Evolutionary conservation across 345 rosid species (phyloP), one percentile per base, ranked within the genome.

Genomic region (Eutrema japonicum): DNA sequence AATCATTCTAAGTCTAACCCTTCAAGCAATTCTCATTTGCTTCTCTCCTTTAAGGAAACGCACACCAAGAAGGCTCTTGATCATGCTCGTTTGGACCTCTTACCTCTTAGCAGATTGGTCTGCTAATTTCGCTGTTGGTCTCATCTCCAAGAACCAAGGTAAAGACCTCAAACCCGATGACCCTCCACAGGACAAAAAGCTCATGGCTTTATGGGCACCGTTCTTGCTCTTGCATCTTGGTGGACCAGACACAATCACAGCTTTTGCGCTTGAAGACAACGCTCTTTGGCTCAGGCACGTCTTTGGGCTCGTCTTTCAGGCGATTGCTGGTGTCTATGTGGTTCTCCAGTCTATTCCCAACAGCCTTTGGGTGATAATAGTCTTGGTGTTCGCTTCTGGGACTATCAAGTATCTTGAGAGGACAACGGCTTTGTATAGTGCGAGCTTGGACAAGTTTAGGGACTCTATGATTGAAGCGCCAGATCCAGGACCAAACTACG

Each of bases 151-250:
- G 66, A 82, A 77, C 63, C 81, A 81, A 51, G 80, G 79, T 69
- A 77, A 81, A 50, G 68, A 40, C 0, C 1, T 1, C 0, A 0
- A 73, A 40, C 60, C 79, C 8, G 4, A 13, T 2, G 56, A 32
- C 10, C 13, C 70, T 43, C 73, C 58, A 1, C 35, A 53, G 4
- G 68, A 76, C 1, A 76, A 79, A 64, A 74, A 81, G 13, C 82
- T 90, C 29, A 27, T 87, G 65, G 88, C 87, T 10, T 81, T 90
- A 46, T 90, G 96, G 96, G 85, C 96, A 10, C 86, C 92, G 0
- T 89, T 89, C 77, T 78, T 89, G 49, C 67, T 87, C 30, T 16
- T 89, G 18, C 96, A 87, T 53, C 85, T 86, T 5, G 93, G 91
- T 7, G 93, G 93, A 0, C 91, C 89, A 0, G 91, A 89, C 77